phyloP scores from a whole-genome alignment of 1,139 yeast genomes.

The Zygosaccharomyces pseudobailii region DNA sequence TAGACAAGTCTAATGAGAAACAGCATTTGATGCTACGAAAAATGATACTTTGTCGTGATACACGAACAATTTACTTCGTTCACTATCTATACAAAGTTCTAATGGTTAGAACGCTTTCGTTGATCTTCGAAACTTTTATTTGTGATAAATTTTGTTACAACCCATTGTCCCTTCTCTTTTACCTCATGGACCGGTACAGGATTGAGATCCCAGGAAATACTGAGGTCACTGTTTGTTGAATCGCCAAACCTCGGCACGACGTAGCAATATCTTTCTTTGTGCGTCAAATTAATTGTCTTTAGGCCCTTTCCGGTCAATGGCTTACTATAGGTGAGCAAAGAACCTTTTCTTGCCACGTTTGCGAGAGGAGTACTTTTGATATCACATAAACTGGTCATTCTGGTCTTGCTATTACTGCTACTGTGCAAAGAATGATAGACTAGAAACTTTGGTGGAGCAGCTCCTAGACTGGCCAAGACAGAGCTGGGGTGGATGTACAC shows the following conservation, averaged over 20 bases:
- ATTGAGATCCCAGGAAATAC: conserved; percentile 90
- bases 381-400: conserved; percentile 76
- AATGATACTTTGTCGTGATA: background rate
- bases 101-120: background rate
- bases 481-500: conserved; percentile 35
- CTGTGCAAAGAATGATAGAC: conserved; percentile 62
- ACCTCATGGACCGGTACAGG: conserved; percentile 73
- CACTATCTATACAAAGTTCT: background rate
- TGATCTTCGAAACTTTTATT: conserved; percentile 16
- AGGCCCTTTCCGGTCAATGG: conserved; percentile 82
- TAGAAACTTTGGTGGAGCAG: conserved; percentile 68
- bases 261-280: conserved; percentile 75
- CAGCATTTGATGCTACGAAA: too few relatives aligned
- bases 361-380: conserved; percentile 70
- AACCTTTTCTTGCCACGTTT: conserved; percentile 68
- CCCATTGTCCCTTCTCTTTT: conserved; percentile 59
- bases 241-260: conserved; percentile 92
- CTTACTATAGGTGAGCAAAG: conserved; percentile 76
- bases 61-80: background rate
- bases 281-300: conserved; percentile 63
- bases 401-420: conserved; percentile 43
- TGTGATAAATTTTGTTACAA: conserved; percentile 32
- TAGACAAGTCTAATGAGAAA: background rate
- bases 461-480: conserved; percentile 44
- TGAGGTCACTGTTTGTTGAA: conserved; percentile 65